These are phyloP conservation scores for Claviceps maximensis DNA, from an alignment of 2,329 filamentous ascomycete genomes.

Conservation along the genomic window DNA sequence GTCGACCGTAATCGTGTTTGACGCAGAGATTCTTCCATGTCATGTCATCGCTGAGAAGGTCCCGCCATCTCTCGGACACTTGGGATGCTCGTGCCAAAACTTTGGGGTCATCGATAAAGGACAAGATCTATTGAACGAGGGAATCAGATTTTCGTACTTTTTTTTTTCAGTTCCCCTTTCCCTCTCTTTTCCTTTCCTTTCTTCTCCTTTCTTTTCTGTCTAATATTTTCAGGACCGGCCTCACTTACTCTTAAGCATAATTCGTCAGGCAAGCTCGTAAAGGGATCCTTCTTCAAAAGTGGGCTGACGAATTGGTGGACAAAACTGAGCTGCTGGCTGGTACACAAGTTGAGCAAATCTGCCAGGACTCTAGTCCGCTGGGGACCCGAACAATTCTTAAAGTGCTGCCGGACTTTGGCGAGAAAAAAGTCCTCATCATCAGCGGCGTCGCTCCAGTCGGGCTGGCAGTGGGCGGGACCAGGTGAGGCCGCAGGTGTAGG, in stretches of 20 bases:
- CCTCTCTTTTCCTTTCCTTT: no score
- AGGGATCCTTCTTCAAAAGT: slow-evolving; percentile 88
- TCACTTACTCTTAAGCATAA: slow-evolving; percentile 67
- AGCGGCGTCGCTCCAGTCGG: slow-evolving; percentile 64
- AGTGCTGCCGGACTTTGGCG: slow-evolving; percentile 65
- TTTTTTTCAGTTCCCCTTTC: background rate
- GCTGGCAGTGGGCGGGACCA: slow-evolving; percentile 45
- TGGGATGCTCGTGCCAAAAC: slow-evolving; percentile 87
- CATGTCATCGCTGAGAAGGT: slow-evolving; percentile 88
- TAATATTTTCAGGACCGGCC: background rate
- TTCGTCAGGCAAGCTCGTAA: slow-evolving; percentile 83
- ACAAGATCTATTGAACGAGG: slow-evolving; percentile 55
- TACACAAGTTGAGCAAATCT: slow-evolving; percentile 84
- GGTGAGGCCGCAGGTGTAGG: slow-evolving; percentile 54
- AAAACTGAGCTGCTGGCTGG: slow-evolving; percentile 88
- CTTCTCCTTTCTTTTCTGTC: no score
- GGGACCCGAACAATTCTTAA: slow-evolving; percentile 60
- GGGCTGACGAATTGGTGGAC: slow-evolving; percentile 94
- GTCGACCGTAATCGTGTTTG: slow-evolving; percentile 74
- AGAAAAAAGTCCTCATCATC: slow-evolving; percentile 76
- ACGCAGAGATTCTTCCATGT: slow-evolving; percentile 97
- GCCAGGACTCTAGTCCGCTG: slow-evolving; percentile 73
- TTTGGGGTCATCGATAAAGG: slow-evolving; percentile 93
- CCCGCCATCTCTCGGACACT: slow-evolving; percentile 89
- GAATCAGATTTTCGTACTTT: slow-evolving; percentile 5